Conservation (phyloP, 768 basidiomycete species). For the Saitozyma sp. region DNA sequence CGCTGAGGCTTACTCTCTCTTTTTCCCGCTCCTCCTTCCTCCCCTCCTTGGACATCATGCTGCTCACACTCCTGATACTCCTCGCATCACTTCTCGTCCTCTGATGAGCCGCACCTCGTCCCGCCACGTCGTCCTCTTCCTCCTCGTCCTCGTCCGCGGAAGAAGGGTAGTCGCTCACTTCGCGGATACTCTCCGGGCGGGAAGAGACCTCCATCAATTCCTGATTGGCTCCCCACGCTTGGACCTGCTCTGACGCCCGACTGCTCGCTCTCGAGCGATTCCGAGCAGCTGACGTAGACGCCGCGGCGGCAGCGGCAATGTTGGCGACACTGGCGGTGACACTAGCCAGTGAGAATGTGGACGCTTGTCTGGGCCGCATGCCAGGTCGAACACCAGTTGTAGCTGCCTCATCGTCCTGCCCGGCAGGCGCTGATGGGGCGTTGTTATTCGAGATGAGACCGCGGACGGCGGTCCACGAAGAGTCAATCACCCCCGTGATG, state of each 20-base stretch:
- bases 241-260: conserved; percentile 29
- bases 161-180: conserved; percentile 29
- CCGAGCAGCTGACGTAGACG: conserved; percentile 44
- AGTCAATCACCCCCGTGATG: conserved; percentile 77
- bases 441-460: conserved; percentile 60
- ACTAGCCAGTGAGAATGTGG: conserved; percentile 78
- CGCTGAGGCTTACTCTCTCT: conserved; percentile 71
- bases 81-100: conserved; percentile 58
- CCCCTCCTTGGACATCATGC: conserved; percentile 13
- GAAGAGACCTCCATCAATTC: conserved; percentile 62
- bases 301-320: conserved; percentile 55
- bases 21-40: conserved; percentile 27
- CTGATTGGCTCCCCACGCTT: conserved; percentile 53
- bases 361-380: conserved; percentile 70
- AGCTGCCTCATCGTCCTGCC: not conserved
- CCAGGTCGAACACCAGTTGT: conserved; percentile 51
- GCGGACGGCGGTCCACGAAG: conserved; percentile 81
- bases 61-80: conserved; percentile 76
- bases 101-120: not conserved
- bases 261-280: conserved; percentile 41
- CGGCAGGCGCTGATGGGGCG: conserved; percentile 1
- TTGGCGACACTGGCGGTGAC: conserved; percentile 69
- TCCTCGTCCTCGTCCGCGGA: conserved; percentile 38
- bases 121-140: too few species aligned
- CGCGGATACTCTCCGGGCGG: conserved; percentile 59